These are phyloP conservation scores for Pascua guehoae DNA, from an alignment of 1,284 basidiomycete species.

Conservation along the genomic window DNA sequence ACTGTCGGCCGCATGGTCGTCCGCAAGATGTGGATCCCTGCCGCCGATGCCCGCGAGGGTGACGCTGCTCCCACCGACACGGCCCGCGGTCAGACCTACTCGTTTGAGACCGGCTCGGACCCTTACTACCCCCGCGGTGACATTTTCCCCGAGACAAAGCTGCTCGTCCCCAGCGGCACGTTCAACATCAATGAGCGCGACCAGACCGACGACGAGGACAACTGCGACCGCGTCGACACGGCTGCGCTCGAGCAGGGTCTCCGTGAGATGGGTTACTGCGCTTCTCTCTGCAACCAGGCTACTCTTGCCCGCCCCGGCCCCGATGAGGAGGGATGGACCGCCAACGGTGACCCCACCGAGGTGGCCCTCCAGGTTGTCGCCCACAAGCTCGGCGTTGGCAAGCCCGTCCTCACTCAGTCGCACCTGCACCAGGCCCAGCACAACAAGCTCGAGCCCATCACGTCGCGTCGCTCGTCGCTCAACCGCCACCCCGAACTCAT, in stretches of 20 bases:
- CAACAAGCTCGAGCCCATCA: slow-evolving; percentile 3
- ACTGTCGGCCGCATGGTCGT: slow-evolving; percentile 58
- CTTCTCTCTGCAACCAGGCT: slow-evolving; percentile 53
- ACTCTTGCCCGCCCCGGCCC: slow-evolving; percentile 43
- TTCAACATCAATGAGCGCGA: slow-evolving; percentile 24
- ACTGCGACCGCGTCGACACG: slow-evolving; percentile 31
- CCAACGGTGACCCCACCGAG: slow-evolving; percentile 67
- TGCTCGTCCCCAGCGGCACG: slow-evolving; percentile 20
- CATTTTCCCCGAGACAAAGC: slow-evolving; percentile 29
- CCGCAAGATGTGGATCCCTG: slow-evolving; percentile 58
- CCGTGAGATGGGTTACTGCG: slow-evolving; percentile 49
- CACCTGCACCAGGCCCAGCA: slow-evolving; percentile 18
- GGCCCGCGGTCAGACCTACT: slow-evolving; percentile 44
- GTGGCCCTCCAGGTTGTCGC: slow-evolving; percentile 64
- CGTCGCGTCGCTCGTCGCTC: slow-evolving; percentile 11
- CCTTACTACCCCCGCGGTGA: slow-evolving; percentile 52
- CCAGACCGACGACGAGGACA: slow-evolving; percentile 13
- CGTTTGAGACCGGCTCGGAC: slow-evolving; percentile 48
- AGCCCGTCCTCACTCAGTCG: slow-evolving; percentile 45
- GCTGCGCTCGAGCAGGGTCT: slow-evolving; percentile 37
- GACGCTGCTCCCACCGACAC: slow-evolving; percentile 33
- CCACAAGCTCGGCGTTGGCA: slow-evolving; percentile 53
- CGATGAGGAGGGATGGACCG: slow-evolving; percentile 57
- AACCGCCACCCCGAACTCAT: slow-evolving; percentile 3
- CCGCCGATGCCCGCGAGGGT: slow-evolving; percentile 25